These are phyloP conservation scores for Diaporthe batatas DNA, from an alignment of 2,329 filamentous ascomycete species.

Conservation along the genomic window DNA sequence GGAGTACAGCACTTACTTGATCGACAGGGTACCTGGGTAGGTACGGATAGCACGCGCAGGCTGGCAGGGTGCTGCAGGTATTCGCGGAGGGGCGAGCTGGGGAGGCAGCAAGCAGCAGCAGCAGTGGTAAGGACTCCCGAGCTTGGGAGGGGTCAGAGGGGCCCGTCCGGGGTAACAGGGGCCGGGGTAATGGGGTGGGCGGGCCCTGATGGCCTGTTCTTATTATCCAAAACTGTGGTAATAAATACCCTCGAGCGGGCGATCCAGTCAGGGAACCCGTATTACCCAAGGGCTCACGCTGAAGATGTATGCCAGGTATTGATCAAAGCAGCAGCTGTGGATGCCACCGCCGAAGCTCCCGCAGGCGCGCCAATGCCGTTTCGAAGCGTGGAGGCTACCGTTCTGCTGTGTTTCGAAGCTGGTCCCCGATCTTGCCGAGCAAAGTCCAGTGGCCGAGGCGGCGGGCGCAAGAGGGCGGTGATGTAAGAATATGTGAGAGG, in stretches of 20 bases:
- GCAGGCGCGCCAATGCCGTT: constrained; percentile 26
- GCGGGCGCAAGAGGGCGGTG: neutral
- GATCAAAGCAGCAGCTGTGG: constrained; percentile 21
- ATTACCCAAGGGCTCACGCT: neutral
- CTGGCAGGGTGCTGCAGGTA: constrained; percentile 19
- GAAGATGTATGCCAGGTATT: neutral
- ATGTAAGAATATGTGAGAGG: constrained; percentile 13
- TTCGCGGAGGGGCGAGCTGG: constrained; percentile 10
- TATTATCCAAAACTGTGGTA: constrained; percentile 29
- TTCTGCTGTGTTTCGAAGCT: constrained; percentile 16
- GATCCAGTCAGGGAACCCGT: constrained; percentile 25
- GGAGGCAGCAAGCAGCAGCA: neutral
- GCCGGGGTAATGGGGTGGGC: constrained; percentile 18
- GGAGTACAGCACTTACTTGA: constrained; percentile 6
- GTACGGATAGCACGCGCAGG: too few relatives aligned
- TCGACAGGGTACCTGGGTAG: neutral
- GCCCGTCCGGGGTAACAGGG: constrained; percentile 35
- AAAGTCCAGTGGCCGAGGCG: constrained; percentile 26
- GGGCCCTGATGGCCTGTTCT: constrained; percentile 15
- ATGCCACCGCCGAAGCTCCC: neutral
- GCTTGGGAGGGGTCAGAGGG: constrained; percentile 34
- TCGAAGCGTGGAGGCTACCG: constrained; percentile 7
- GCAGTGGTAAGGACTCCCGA: constrained; percentile 19
- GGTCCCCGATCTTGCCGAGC: constrained; percentile 23
- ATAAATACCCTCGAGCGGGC: neutral